Base-by-base conservation (phyloP, 306 rosid species). In the Acacia confusa region DNA sequence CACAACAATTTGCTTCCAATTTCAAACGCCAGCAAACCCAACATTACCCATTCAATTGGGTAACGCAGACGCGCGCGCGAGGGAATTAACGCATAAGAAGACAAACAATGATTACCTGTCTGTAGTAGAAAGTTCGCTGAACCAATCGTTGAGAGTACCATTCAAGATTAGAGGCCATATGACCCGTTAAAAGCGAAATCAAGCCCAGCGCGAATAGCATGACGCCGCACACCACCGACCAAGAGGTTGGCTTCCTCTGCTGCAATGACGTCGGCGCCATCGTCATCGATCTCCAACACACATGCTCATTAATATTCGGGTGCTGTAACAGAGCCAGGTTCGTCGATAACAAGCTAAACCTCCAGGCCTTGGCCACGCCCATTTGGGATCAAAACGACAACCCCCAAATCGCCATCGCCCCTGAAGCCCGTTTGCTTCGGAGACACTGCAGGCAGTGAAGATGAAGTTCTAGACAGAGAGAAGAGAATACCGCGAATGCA, bases 121-220 rank as follows among this genome's bases (percentile, higher is more conserved):
- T 52, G 61, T 91, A 81, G 87, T 91, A 92, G 68, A 93, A 82
- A 47, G 85, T 58, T 83, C 70, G 91, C 76, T 82, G 87, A 30
- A 74, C 90, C 45, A 94, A 79, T 76, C 94, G 94, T 43, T 89
- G 97, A 25, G 97, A 92, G 85, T 96, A 96, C 96, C 96, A 95
- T 80, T 95, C 99, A 79, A 93, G 94, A 84, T 96, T 90, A 89
- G 99, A 96, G 27, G 91, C 97, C 4, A 93, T 87, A 38, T 96
- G 99, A 58, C 98, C 99, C 2, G 98, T 93, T 81, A 96, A 84
- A 40, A 96, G 95, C 15, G 99, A 96, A 68, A 96, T 84, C 41
- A 96, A 84, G 77, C 99, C 99, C 75, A 96, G 79, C 28, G 79
- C 97, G 70, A 96, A 96, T 14, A 96, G 97, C 99, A 93, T 89